Conservation (phyloP, 768 basidiomycete genomes). For the Panus rudis region DNA sequence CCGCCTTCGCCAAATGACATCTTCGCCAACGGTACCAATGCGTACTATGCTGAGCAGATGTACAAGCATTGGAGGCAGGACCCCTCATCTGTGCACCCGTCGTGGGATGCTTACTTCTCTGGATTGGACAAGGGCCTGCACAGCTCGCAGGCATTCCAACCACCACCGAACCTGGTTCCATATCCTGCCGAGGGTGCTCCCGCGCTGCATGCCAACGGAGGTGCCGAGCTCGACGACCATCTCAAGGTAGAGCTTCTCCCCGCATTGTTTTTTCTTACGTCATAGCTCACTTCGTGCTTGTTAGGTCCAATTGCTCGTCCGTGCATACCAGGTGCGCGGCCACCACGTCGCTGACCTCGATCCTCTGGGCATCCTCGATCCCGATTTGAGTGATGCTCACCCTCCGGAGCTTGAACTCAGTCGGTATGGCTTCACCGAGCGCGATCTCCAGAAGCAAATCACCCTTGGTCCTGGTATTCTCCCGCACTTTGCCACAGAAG, state of each 20-base stretch:
- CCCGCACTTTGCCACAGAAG: constrained; percentile 87
- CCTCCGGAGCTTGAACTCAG: constrained; percentile 92
- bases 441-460: constrained; percentile 92
- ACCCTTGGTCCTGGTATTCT: constrained; percentile 93
- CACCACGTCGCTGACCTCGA: constrained; percentile 96
- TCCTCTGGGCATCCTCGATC: constrained; percentile 87
- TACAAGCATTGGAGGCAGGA: constrained; percentile 89
- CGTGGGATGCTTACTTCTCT: constrained; percentile 92
- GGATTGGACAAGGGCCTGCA: constrained; percentile 86
- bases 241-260: constrained; percentile 56
- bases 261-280: constrained; percentile 1
- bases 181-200: constrained; percentile 76
- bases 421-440: constrained; percentile 91
- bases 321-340: constrained; percentile 98
- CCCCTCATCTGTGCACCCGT: constrained; percentile 84
- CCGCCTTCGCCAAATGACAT: constrained; percentile 72
- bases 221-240: constrained; percentile 84
- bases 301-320: constrained; percentile 94
- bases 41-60: constrained; percentile 97
- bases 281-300: not conserved
- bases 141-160: constrained; percentile 75
- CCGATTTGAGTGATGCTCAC: constrained; percentile 70
- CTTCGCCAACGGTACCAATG: constrained; percentile 92
- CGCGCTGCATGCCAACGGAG: constrained; percentile 57
- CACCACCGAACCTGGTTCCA: constrained; percentile 70